Evolutionary conservation across 768 basidiomycete species (phyloP).

Genomic region (Sistotremastrum niveocremeum): DNA sequence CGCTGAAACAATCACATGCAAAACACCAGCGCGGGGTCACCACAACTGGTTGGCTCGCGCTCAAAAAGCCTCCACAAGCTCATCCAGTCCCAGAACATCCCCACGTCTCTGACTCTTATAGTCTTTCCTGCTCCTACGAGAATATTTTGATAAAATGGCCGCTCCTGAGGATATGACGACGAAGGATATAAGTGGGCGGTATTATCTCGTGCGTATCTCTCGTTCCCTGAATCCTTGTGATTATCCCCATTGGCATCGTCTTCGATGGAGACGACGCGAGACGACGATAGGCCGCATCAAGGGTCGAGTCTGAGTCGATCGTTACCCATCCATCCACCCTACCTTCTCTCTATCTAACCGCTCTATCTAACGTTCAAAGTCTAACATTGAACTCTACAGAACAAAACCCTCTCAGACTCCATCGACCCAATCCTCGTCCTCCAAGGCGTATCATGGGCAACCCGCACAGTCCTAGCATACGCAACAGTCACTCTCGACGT

Average conservation of each 20-base stretch:
- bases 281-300: no score
- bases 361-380: neutral
- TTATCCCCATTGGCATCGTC: neutral
- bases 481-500: slow-evolving; percentile 46
- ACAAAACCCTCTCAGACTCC: slow-evolving; percentile 49
- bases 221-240: neutral
- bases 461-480: slow-evolving; percentile 37
- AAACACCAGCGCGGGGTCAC: no score
- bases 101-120: no score
- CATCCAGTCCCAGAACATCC: no score
- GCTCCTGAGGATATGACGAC: slow-evolving; percentile 46
- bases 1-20: no score
- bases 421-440: slow-evolving; percentile 50
- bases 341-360: neutral
- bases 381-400: slow-evolving; percentile 25
- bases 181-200: slow-evolving; percentile 48
- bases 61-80: neutral
- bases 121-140: no score
- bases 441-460: slow-evolving; percentile 66
- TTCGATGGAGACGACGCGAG: neutral
- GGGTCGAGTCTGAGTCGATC: no score
- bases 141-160: no score
- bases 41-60: no score
- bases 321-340: no score
- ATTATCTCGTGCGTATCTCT: slow-evolving; percentile 41